Conservation (phyloP, 2,329 filamentous ascomycete species). For the Moelleriella libera region DNA sequence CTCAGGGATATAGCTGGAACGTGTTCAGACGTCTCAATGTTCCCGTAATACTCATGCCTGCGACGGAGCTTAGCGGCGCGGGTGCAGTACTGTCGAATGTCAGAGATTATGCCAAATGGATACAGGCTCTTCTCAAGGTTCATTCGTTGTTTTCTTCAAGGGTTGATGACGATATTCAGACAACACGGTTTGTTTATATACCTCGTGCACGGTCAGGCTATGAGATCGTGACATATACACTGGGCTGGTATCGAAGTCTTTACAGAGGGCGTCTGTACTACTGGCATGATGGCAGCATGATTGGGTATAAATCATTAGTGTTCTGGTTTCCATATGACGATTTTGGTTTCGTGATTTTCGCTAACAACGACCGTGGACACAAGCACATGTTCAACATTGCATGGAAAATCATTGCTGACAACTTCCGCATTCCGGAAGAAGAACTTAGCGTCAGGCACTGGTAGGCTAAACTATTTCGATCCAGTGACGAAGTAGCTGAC, state of each 20-base stretch:
- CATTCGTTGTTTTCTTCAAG: neutral
- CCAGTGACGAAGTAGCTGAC: neutral
- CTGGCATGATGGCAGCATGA: slow-evolving; percentile 15
- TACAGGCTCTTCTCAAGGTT: neutral
- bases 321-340: slow-evolving; percentile 18
- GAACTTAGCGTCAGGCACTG: slow-evolving; percentile 4
- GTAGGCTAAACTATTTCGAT: neutral
- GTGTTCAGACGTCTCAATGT: neutral
- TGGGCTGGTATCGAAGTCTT: slow-evolving; percentile 15
- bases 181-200: neutral
- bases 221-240: slow-evolving; percentile 12
- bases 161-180: neutral
- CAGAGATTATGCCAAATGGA: neutral
- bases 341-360: slow-evolving; percentile 17
- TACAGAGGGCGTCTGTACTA: slow-evolving; percentile 14
- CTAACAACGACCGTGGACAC: slow-evolving; percentile 25
- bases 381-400: slow-evolving; percentile 10
- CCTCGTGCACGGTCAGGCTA: neutral
- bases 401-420: slow-evolving; percentile 17
- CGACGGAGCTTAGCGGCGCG: neutral
- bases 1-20: neutral
- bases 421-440: slow-evolving; percentile 8
- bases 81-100: neutral
- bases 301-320: slow-evolving; percentile 13
- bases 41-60: neutral